Percentiles rank a stretch among this genome's conserved stretches.
Conservation (phyloP, 1,284 basidiomycete genomes). For the Leccinum pachyderme region DNA sequence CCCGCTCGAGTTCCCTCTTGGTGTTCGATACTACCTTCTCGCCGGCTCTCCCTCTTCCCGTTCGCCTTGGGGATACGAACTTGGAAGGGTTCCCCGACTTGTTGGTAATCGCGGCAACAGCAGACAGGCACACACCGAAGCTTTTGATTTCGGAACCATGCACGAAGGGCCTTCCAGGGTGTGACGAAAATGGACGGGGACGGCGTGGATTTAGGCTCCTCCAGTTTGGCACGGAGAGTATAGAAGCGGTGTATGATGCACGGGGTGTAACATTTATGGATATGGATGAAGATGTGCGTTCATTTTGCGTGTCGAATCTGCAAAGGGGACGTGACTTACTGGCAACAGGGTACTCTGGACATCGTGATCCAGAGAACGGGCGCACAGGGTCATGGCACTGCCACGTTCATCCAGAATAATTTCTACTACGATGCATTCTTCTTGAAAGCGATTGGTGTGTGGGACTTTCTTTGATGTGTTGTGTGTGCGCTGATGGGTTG, state of each 20-base stretch:
- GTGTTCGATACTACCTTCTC: conserved; percentile 63
- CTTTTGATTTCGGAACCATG: conserved; percentile 79
- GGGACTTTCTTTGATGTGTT: background rate
- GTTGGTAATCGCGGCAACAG: conserved; percentile 60
- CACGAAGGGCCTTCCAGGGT: conserved; percentile 52
- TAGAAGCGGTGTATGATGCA: conserved; percentile 77
- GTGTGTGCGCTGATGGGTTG: background rate
- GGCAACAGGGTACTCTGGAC: conserved; percentile 84
- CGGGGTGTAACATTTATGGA: conserved; percentile 83
- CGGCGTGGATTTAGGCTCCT: conserved; percentile 63
- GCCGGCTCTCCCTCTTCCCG: conserved; percentile 70
- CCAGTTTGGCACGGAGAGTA: conserved; percentile 59
- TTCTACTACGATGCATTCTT: conserved; percentile 99
- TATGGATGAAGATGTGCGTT: conserved; percentile 90
- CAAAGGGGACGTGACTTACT: conserved; percentile 1
- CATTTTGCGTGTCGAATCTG: background rate
- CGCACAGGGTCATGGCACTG: conserved; percentile 55
- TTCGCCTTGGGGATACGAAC: conserved; percentile 89
- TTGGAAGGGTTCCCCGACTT: conserved; percentile 96
- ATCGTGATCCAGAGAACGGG: conserved; percentile 87
- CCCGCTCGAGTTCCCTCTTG: conserved; percentile 54
- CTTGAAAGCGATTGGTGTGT: conserved; percentile 87
- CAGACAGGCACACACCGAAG: conserved; percentile 53
- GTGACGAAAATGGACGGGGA: conserved; percentile 43
- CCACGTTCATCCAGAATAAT: conserved; percentile 94